Evolutionary conservation across 768 basidiomycete species (phyloP), one percentile per base, ranked within the genome.

Genomic region (Termitomyces titanicus): DNA sequence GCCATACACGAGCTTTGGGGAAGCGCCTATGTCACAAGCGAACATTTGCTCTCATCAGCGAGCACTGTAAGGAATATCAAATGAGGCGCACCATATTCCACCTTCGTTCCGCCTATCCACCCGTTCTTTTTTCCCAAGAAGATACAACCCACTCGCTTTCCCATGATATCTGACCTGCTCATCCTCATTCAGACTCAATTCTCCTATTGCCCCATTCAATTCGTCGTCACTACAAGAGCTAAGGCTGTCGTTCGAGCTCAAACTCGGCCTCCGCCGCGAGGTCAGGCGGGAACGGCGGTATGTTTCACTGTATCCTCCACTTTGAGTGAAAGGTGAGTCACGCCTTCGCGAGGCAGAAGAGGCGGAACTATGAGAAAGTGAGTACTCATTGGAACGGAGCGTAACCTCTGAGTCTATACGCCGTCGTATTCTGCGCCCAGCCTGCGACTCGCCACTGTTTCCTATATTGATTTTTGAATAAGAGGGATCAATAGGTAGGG

Each of bases 1-100:
- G 93, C 93, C 93, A 95, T 24, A 94, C 88, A n/a, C 92, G 80
- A 3, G 92, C 88, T 61, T 85, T 86, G 0, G 93, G 92, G 70
- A 95, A 94, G 27, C 85, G 84, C 87, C 81, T 91, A 64, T 5
- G 51, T 64, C n/a, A n/a, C n/a, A 58, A 29, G 9, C 5, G 3
- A 7, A 11, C 5, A 25, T 24, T 31, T 7, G 57, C 38, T 13
- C 40, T 34, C 12, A 13, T 47, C 54, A 40, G 15, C 35, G 20
- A 47, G 46, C 3, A 27, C 37, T 12, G 37, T 46, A 33, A 27
- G 51, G 52, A 20, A 34, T 47, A 55, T 49, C 27, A 47, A 37
- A 38, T 5, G n/a, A n/a, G 54, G 75, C 81, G 54, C 53, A 83
- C 88, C 89, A 90, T 52, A 89, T 86, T 0, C 88, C 90, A 18